phyloP scores from a whole-genome alignment of 176 grass and related monocot species.

The Olyra latifolia region DNA sequence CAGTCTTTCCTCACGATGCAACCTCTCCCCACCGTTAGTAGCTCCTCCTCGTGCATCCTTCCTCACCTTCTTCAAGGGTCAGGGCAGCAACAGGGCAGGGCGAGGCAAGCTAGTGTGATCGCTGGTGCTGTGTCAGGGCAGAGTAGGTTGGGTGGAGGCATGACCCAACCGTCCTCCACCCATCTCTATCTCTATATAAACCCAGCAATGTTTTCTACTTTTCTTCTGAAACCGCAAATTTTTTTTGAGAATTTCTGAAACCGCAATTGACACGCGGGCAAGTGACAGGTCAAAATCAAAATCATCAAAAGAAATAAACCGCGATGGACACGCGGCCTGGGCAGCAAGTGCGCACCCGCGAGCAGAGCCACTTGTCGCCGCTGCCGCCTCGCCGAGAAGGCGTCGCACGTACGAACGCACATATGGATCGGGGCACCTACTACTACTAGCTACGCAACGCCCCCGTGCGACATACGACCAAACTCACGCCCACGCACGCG shows the following conservation, averaged over 20 bases:
- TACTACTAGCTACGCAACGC: no score
- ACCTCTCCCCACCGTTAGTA: no score
- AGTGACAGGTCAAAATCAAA: not conserved
- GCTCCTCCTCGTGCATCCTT: no score
- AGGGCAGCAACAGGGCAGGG: no score
- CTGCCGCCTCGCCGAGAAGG: not conserved
- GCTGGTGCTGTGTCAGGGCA: no score
- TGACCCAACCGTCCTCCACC: no score
- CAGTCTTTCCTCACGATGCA: no score
- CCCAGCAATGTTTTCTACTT: no score
- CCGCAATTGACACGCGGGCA: not conserved
- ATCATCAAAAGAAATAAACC: not conserved
- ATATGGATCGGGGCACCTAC: not conserved
- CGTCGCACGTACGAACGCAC: not conserved
- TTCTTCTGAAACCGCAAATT: not conserved
- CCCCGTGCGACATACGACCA: not conserved
- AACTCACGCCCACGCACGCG: not conserved
- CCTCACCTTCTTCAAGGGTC: no score
- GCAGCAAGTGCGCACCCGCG: not conserved
- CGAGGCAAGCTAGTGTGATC: no score
- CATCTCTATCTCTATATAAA: no score
- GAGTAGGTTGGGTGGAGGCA: no score
- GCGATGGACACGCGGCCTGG: slow-evolving; percentile 1
- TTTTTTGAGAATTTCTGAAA: not conserved
- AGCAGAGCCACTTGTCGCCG: slow-evolving; percentile 1